Evolutionary conservation across 2,329 filamentous ascomycete genomes (phyloP).

Genomic region (Sporothrix curviconia): DNA sequence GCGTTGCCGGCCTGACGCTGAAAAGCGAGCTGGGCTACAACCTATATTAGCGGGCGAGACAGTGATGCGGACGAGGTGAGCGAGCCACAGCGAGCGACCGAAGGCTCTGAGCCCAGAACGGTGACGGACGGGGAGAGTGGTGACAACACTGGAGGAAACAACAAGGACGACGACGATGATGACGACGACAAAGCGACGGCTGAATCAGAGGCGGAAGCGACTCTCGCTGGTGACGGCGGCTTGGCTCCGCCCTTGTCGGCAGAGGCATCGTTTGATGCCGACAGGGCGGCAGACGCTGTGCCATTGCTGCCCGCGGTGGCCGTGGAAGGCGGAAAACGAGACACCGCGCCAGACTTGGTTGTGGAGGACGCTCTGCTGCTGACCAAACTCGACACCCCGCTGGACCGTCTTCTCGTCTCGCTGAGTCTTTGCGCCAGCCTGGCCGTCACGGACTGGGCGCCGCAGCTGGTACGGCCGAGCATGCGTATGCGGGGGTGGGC

Average conservation of each 20-base stretch:
- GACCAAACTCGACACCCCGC: not conserved
- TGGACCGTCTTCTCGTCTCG: not conserved
- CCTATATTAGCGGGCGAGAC: conserved; percentile 20
- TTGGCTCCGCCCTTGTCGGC: not conserved
- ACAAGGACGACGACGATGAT: not conserved
- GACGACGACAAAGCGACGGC: not conserved
- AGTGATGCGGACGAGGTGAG: not conserved
- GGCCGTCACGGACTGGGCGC: not conserved
- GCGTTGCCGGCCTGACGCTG: conserved; percentile 24
- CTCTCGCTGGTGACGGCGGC: not conserved
- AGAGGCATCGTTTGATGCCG: not conserved
- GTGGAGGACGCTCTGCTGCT: not conserved
- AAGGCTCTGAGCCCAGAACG: not conserved
- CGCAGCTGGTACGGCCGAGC: not conserved
- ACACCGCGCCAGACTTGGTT: not conserved
- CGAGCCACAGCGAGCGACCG: not conserved
- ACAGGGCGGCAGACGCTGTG: too few relatives aligned
- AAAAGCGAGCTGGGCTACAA: conserved; percentile 26
- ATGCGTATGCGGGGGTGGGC: not conserved
- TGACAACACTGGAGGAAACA: not conserved
- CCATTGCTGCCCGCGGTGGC: too few relatives aligned
- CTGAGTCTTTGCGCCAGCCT: not conserved
- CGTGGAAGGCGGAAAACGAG: too few relatives aligned
- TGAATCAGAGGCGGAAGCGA: not conserved
- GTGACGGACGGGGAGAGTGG: not conserved